These are phyloP conservation scores for Chlorella vulgaris DNA, from an alignment of 139 green algal species.

Conservation along the genomic window DNA sequence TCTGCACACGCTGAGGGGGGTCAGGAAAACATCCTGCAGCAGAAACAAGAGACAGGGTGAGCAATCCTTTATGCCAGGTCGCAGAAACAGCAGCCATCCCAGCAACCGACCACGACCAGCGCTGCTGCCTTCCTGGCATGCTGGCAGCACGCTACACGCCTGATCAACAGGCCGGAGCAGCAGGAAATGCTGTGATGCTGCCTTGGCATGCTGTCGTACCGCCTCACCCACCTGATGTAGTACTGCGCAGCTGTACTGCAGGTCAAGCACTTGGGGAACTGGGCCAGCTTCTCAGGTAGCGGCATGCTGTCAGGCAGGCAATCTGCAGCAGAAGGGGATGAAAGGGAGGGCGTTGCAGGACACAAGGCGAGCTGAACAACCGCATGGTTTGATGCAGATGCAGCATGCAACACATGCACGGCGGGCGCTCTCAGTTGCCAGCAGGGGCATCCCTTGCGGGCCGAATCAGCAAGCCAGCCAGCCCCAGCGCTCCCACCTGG, in stretches of 20 bases:
- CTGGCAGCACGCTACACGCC: too few species aligned
- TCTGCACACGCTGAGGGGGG: too few species aligned
- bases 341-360: not conserved
- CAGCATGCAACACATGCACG: too few species aligned
- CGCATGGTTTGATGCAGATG: not conserved
- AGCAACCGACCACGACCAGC: too few species aligned
- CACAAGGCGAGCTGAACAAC: not conserved
- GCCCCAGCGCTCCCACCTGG: not conserved
- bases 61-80: too few species aligned
- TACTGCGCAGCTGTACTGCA: not conserved
- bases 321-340: not conserved
- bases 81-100: too few species aligned
- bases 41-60: too few species aligned
- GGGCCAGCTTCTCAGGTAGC: not conserved
- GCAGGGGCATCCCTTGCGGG: not conserved
- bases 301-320: constrained; percentile 9
- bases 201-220: not conserved
- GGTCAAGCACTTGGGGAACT: constrained; percentile 18
- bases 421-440: not conserved
- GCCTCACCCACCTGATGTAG: constrained; percentile 13
- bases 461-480: not conserved
- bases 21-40: not conserved
- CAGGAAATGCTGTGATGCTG: not conserved
- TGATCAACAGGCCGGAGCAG: not conserved
- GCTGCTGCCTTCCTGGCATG: too few species aligned